Conservation (phyloP, 495 filamentous ascomycete genomes). For the Schizothecium vesticola region DNA sequence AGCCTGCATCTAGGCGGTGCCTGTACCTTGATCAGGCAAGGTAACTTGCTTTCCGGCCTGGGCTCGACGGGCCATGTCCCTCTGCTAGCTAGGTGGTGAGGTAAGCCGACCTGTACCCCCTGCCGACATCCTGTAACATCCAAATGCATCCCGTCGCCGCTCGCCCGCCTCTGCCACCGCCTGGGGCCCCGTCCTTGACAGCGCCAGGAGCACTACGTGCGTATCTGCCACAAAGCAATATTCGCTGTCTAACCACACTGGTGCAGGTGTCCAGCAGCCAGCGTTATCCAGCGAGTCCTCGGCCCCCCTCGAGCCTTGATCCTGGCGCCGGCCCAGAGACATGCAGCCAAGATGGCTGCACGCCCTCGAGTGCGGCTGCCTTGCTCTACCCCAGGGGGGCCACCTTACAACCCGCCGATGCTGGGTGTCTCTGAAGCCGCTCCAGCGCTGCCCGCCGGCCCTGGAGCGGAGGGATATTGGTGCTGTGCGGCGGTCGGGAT, state of each 20-base stretch:
- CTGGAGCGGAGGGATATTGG: conserved; percentile 1
- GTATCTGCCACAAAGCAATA: conserved; percentile 28
- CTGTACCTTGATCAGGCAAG: too few species aligned
- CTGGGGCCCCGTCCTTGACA: conserved; percentile 13
- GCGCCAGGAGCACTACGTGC: conserved; percentile 24
- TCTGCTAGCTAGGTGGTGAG: neutral
- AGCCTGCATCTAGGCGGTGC: too few species aligned
- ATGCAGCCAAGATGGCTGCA: conserved; percentile 16
- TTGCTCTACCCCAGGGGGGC: neutral
- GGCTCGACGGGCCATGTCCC: too few species aligned
- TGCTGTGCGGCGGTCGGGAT: conserved; percentile 2
- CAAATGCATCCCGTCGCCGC: neutral
- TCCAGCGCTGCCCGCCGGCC: conserved; percentile 3
- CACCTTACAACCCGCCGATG: neutral
- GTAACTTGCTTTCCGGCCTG: too few species aligned
- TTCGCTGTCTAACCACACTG: conserved; percentile 29
- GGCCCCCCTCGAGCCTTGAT: conserved; percentile 5
- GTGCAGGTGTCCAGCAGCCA: conserved; percentile 6
- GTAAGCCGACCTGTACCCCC: neutral
- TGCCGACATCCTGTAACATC: neutral
- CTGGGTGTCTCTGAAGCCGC: neutral
- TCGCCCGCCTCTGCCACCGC: conserved; percentile 8
- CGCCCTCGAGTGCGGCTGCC: conserved; percentile 13
- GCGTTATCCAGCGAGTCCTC: neutral
- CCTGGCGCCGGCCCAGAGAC: conserved; percentile 22